Conservation (phyloP, 352 stramenopile genomes). For the Achlya hypogyna region DNA sequence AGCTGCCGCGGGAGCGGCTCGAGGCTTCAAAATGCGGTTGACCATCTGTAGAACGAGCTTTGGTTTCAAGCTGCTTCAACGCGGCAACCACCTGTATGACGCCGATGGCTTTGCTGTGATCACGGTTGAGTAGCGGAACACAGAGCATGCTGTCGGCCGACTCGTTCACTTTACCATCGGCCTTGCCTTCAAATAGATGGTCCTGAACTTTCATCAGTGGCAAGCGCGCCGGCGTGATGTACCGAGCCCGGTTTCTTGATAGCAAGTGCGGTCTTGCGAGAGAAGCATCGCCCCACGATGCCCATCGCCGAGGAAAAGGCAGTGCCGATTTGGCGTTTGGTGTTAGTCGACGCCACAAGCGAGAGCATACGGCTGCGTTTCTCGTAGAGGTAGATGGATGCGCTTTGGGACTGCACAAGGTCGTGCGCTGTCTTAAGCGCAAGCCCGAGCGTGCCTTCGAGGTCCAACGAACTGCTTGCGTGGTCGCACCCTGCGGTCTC, state of each 20-base stretch:
- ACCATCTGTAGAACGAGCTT: not conserved
- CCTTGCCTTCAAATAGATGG: slow-evolving; percentile 8
- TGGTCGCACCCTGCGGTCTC: not conserved
- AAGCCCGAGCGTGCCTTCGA: not conserved
- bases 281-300: slow-evolving; percentile 18
- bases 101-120: not conserved
- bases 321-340: not conserved
- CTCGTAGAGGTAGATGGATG: slow-evolving; percentile 10
- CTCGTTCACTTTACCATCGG: not conserved
- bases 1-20: too few relatives aligned
- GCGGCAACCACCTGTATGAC: not conserved
- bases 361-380: slow-evolving; percentile 4
- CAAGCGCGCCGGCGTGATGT: not conserved
- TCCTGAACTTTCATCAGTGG: not conserved
- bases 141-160: slow-evolving; percentile 11
- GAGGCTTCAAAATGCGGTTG: too few relatives aligned
- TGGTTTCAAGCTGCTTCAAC: not conserved
- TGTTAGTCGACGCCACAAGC: not conserved
- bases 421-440: not conserved
- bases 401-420: not conserved
- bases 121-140: not conserved
- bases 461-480: not conserved
- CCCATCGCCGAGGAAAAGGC: slow-evolving; percentile 9
- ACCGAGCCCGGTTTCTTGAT: not conserved
- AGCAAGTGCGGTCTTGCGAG: not conserved